Conservation (phyloP, 2,329 filamentous ascomycete species). For the Colletotrichum tabaci region DNA sequence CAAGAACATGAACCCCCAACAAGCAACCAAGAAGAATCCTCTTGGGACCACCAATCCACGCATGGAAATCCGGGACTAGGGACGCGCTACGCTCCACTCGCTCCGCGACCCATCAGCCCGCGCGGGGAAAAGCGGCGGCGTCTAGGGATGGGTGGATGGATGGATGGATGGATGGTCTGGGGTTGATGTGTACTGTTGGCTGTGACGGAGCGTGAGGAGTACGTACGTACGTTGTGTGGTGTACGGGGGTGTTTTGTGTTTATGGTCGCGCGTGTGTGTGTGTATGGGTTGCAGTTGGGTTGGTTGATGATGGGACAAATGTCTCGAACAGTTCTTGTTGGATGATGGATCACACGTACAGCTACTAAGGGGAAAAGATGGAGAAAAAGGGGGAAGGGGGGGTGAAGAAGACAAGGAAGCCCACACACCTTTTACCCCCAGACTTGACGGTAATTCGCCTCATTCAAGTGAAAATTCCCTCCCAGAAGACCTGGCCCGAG, state of each 20-base stretch:
- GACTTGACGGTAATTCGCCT: not conserved
- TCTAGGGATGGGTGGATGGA: too few species aligned
- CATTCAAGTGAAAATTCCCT: not conserved
- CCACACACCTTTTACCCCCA: not conserved
- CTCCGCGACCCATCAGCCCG: slow-evolving; percentile 38
- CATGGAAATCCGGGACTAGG: slow-evolving; percentile 24
- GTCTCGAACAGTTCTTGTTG: slow-evolving; percentile 4
- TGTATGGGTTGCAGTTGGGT: slow-evolving; percentile 48
- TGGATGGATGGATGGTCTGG: slow-evolving; percentile 31
- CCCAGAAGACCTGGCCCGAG: not conserved
- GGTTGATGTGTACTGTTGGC: not conserved
- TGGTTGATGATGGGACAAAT: not conserved
- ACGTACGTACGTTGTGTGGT: not conserved
- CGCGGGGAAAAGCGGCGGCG: slow-evolving; percentile 30
- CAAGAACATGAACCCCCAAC: not conserved
- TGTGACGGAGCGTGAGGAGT: not conserved
- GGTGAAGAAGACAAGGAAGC: slow-evolving; percentile 1
- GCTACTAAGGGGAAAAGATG: not conserved
- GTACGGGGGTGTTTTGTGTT: too few species aligned
- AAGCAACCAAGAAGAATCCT: not conserved
- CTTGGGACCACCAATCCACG: not conserved
- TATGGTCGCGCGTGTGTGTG: not conserved
- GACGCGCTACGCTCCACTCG: slow-evolving; percentile 29
- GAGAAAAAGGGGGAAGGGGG: not conserved
- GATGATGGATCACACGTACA: not conserved